Base-by-base conservation (phyloP, 352 stramenopile genomes). In the Elongisporangium undulatum region DNA sequence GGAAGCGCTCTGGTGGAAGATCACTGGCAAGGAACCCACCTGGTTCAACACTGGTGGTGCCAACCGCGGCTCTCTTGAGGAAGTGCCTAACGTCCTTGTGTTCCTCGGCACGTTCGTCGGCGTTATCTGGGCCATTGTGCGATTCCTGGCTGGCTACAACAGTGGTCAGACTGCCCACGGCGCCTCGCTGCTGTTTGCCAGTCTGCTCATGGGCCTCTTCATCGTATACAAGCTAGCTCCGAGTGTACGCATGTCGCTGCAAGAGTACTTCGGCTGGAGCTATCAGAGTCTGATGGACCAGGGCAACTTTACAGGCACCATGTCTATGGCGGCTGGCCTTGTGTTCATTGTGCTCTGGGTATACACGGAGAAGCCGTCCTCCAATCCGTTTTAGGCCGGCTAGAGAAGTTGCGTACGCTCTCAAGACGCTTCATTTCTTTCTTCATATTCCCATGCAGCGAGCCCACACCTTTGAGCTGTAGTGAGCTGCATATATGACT, bases 241-340 rank as follows among this genome's bases (percentile, higher is more conserved):
- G 1, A 90, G 77, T 50, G 82, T 94, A 20, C 82, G 82, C 39
- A 94, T 94, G 85, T 91, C 80, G 63, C 90, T 94, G 68, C 82
- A 92, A 62, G 85, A 94, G 69, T 94, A 94, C 71, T 94, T 92
- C 77, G 85, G 85, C 66, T 94, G 85, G 85, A 91, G 80, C 69
- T 92, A 94, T 71, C 69, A 88, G 68, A 94, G 85, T 62, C 59
- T 92, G 52, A 91, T 73, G 75, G 82, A 92, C 71, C 80, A 94
- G 65, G 82, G 80, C 58, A 94, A 94, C 77, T 87, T 94, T 21
- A 72, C 92, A 64, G 82, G 85, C 63, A 79, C 69, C 26, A 74
- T 85, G 21, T 85, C 75, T 24, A 87, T 94, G 58, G 78, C 82
- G 16, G 84, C 92, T 24, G 79, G 79, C 51, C 74, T 94, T 56